phyloP scores from a whole-genome alignment of 257 asterid genomes.

The Cynanchum wilfordii region DNA sequence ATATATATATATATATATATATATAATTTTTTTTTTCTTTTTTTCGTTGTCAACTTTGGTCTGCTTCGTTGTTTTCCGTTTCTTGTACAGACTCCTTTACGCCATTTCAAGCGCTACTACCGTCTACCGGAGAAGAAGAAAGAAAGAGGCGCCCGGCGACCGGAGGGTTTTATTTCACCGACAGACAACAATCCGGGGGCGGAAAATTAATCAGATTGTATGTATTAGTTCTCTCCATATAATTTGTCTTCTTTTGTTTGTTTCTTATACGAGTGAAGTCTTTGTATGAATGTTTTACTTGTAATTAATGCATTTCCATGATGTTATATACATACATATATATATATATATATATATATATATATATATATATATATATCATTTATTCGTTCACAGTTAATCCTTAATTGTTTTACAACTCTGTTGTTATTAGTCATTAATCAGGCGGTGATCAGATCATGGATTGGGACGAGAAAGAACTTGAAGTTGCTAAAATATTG shows the following conservation, averaged over 20 bases:
- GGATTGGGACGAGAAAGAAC: not conserved
- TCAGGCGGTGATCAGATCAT: not conserved
- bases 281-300: not conserved
- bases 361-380: too few relatives aligned
- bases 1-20: too few relatives aligned
- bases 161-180: not conserved
- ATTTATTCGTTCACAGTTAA: too few relatives aligned
- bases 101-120: not conserved
- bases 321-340: too few relatives aligned
- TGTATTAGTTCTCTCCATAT: not conserved
- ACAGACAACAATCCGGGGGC: not conserved
- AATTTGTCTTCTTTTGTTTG: not conserved
- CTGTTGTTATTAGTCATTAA: too few relatives aligned
- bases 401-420: too few relatives aligned
- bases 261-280: not conserved
- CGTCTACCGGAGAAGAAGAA: not conserved
- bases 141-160: not conserved
- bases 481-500: not conserved
- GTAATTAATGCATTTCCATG: not conserved
- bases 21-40: too few relatives aligned
- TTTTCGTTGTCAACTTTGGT: not conserved
- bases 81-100: not conserved
- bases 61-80: not conserved
- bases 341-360: too few relatives aligned
- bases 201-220: not conserved